Evolutionary conservation across 345 rosid genomes (phyloP).

Genomic region (Dipteronia sinensis): DNA sequence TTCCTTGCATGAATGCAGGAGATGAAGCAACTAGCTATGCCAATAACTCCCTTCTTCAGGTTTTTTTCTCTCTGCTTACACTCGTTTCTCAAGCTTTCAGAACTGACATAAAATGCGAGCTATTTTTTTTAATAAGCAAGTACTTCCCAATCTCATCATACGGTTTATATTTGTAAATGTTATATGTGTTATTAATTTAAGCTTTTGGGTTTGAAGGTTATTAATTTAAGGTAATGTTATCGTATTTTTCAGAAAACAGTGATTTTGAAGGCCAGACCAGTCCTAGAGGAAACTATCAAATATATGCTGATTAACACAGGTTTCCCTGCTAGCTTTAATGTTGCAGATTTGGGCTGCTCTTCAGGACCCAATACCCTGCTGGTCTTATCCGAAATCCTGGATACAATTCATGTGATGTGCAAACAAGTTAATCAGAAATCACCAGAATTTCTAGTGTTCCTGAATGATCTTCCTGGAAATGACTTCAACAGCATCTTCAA

Average conservation of each 20-base stretch:
- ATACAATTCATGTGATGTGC: constrained; percentile 18
- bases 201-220: too few species aligned
- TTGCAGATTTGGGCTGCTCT: constrained; percentile 54
- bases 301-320: neutral
- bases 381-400: constrained; percentile 9
- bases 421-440: constrained; percentile 6
- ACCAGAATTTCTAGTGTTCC: constrained; percentile 37
- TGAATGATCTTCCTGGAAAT: constrained; percentile 50
- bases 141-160: too few species aligned
- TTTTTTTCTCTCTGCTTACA: too few species aligned
- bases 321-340: constrained; percentile 26
- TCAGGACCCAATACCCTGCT: constrained; percentile 49
- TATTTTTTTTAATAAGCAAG: too few species aligned
- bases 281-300: constrained; percentile 12
- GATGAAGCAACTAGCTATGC: too few species aligned
- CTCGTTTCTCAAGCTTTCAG: too few species aligned
- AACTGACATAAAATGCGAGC: too few species aligned
- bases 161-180: too few species aligned
- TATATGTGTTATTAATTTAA: neutral
- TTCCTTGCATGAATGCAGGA: too few species aligned
- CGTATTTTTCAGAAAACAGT: neutral
- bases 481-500: constrained; percentile 47
- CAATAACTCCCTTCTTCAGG: too few species aligned
- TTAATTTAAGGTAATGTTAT: neutral
- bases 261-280: neutral